Conservation (phyloP, 2,329 filamentous ascomycete genomes). For the Neofusicoccum kwambonambiense region DNA sequence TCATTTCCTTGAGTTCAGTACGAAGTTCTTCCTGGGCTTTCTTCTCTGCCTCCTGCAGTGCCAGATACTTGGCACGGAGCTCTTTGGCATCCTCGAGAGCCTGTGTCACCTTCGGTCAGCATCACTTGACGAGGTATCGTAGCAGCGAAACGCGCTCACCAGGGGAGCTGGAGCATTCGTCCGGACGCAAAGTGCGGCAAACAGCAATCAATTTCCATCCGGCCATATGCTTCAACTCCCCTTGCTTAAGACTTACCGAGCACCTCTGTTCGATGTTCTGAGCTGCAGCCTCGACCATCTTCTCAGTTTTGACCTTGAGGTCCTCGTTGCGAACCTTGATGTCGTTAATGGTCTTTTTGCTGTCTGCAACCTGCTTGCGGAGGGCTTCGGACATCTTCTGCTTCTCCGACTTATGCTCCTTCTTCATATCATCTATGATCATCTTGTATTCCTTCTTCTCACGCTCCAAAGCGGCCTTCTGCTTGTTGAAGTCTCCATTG, state of each 20-base stretch:
- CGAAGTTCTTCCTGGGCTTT: not conserved
- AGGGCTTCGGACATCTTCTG: no score
- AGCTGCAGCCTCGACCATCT: not conserved
- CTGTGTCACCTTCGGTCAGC: not conserved
- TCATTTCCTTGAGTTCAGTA: not conserved
- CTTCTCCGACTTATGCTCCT: no score
- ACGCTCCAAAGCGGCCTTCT: not conserved
- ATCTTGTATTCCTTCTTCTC: not conserved
- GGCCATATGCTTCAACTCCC: no score
- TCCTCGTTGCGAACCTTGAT: not conserved
- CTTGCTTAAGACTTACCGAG: not conserved
- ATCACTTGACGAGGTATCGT: no score
- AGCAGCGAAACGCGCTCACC: no score
- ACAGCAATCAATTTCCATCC: no score
- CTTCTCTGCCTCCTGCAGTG: not conserved
- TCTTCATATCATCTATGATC: no score
- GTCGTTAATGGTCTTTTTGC: not conserved
- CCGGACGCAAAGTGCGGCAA: no score
- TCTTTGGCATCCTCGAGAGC: not conserved
- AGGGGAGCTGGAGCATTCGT: no score
- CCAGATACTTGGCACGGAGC: not conserved
- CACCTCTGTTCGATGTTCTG: not conserved
- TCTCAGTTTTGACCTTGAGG: not conserved
- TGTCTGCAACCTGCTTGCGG: no score
- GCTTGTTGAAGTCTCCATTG: not conserved